Evolutionary conservation across 2,329 filamentous ascomycete genomes (phyloP).

Genomic region (Fusarium odoratissimum): DNA sequence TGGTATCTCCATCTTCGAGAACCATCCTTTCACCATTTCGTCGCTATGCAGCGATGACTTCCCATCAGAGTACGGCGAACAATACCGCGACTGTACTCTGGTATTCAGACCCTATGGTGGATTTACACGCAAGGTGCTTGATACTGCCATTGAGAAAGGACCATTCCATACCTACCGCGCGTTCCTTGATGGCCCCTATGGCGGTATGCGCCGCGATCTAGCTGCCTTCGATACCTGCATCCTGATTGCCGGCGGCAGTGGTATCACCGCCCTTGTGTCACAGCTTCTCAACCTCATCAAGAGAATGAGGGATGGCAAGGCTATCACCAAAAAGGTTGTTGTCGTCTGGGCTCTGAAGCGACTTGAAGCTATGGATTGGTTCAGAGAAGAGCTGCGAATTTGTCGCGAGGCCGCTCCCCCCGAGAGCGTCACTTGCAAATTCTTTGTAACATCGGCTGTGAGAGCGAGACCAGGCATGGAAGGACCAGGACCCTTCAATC

Average conservation of each 20-base stretch:
- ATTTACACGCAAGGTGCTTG: conserved; percentile 87
- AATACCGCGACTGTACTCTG: conserved; percentile 87
- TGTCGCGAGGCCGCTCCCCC: conserved; percentile 90
- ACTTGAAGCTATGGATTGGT: conserved; percentile 96
- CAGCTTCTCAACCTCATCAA: conserved; percentile 95
- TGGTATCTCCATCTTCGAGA: conserved; percentile 88
- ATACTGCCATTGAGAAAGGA: conserved; percentile 84
- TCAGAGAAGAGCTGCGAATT: conserved; percentile 92
- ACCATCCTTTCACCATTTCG: conserved; percentile 95
- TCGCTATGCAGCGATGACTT: conserved; percentile 95
- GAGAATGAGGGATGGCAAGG: conserved; percentile 93
- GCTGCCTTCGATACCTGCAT: conserved; percentile 95
- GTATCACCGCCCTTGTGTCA: conserved; percentile 92
- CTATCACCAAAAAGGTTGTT: conserved; percentile 88
- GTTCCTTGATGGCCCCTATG: conserved; percentile 94
- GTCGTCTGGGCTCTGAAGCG: conserved; percentile 95
- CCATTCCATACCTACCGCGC: conserved; percentile 93
- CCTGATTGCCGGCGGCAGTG: conserved; percentile 92
- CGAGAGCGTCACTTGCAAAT: conserved; percentile 90
- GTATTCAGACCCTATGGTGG: conserved; percentile 93
- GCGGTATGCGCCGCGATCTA: conserved; percentile 90
- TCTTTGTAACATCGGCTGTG: conserved; percentile 85
- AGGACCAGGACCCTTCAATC: conserved; percentile 59
- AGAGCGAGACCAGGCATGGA: conserved; percentile 49
- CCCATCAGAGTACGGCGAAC: conserved; percentile 88